Percentiles rank a stretch among this genome's conserved stretches.
Conservation (phyloP, 345 rosid genomes). For the Citrus unshiu region DNA sequence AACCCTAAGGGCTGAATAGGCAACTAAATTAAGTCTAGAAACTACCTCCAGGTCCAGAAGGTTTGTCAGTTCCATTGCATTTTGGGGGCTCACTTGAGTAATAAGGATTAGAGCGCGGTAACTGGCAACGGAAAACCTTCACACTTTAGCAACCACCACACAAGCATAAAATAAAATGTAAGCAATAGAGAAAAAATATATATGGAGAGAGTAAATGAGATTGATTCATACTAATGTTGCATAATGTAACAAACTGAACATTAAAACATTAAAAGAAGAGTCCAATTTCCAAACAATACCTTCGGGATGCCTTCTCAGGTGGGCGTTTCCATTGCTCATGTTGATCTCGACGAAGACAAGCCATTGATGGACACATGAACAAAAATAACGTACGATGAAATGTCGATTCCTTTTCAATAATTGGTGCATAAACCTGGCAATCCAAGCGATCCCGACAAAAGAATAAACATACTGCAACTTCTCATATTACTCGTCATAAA, state of each 20-base stretch:
- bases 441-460: neutral
- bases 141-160: constrained; percentile 40
- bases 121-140: constrained; percentile 84
- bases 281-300: constrained; percentile 37
- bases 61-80: constrained; percentile 49
- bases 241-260: neutral
- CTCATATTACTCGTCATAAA: no score
- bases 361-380: constrained; percentile 82
- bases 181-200: neutral
- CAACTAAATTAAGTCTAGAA: constrained; percentile 1
- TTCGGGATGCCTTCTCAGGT: constrained; percentile 50
- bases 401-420: constrained; percentile 56
- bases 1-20: neutral
- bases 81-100: constrained; percentile 74
- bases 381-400: constrained; percentile 78
- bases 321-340: constrained; percentile 85
- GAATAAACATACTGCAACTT: neutral
- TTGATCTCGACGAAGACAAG: constrained; percentile 86
- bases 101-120: constrained; percentile 62
- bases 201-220: neutral
- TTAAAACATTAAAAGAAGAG: neutral
- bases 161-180: constrained; percentile 12
- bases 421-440: constrained; percentile 76
- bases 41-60: constrained; percentile 64
- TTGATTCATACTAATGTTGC: neutral